These are phyloP conservation scores for Penicillium angulare DNA, from an alignment of 495 filamentous ascomycete genomes.

Conservation along the genomic window DNA sequence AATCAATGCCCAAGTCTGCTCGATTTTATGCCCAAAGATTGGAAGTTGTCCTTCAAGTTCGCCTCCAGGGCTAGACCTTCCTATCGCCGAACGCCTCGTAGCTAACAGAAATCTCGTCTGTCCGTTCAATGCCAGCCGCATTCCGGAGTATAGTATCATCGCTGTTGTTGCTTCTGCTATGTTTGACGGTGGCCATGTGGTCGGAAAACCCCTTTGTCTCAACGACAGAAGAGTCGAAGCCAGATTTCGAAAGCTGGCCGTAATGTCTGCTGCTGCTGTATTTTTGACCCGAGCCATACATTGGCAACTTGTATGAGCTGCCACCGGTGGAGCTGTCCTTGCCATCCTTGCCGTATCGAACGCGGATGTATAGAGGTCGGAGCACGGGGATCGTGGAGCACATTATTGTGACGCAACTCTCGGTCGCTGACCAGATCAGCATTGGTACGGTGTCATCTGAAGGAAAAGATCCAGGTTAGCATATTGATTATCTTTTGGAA, in stretches of 20 bases:
- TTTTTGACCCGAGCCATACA: conserved; percentile 19
- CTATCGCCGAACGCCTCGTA: conserved; percentile 16
- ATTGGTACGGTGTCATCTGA: conserved; percentile 27
- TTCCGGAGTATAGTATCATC: conserved; percentile 22
- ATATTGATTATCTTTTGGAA: too few species aligned
- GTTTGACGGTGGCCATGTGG: conserved; percentile 2
- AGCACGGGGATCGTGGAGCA: conserved; percentile 28
- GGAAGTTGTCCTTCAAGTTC: too few species aligned
- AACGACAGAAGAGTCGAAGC: background rate
- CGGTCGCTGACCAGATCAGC: conserved; percentile 31
- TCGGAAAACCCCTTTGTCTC: conserved; percentile 5
- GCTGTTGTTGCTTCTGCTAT: conserved; percentile 9
- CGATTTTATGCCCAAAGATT: too few species aligned
- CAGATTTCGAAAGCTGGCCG: conserved; percentile 6
- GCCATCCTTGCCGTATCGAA: conserved; percentile 24
- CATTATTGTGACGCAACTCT: conserved; percentile 29
- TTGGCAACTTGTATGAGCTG: conserved; percentile 23
- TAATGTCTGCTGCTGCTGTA: conserved; percentile 8
- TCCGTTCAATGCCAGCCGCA: conserved; percentile 23
- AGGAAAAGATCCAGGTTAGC: background rate
- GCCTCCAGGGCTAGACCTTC: background rate
- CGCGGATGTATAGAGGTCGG: conserved; percentile 24
- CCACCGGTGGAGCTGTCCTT: conserved; percentile 13
- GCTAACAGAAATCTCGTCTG: conserved; percentile 22
- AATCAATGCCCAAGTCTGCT: too few species aligned